phyloP scores from a whole-genome alignment of 176 grass and related monocot species.

The Tuctoria greenei region DNA sequence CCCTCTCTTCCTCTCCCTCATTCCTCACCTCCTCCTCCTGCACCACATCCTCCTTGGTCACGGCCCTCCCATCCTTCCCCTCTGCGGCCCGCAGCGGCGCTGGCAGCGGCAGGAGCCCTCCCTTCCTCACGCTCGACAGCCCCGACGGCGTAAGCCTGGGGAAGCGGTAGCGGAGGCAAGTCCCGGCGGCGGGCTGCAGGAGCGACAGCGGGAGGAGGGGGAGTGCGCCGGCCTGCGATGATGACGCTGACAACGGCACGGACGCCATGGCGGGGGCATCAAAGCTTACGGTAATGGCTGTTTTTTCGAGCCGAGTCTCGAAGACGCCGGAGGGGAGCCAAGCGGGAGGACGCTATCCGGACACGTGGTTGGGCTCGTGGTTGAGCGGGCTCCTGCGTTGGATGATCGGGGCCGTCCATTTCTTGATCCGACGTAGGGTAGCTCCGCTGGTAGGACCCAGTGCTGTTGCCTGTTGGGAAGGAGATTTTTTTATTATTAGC shows the following conservation, averaged over 20 bases:
- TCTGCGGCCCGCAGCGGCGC: slow-evolving; percentile 34
- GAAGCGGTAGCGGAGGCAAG: slow-evolving; percentile 37
- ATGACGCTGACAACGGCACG: slow-evolving; percentile 34
- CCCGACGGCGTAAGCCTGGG: slow-evolving; percentile 19
- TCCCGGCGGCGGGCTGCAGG: slow-evolving; percentile 13
- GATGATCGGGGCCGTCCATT: background rate
- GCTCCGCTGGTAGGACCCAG: slow-evolving; percentile 6
- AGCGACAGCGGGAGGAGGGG: slow-evolving; percentile 32
- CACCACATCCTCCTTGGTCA: slow-evolving; percentile 40
- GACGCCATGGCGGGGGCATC: slow-evolving; percentile 55
- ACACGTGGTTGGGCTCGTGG: slow-evolving; percentile 27
- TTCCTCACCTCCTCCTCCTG: slow-evolving; percentile 5
- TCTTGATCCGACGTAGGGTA: background rate
- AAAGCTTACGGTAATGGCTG: slow-evolving; percentile 20
- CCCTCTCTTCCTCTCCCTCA: slow-evolving; percentile 1
- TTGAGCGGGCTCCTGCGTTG: background rate
- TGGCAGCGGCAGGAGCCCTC: slow-evolving; percentile 19
- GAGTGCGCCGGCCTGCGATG: slow-evolving; percentile 30
- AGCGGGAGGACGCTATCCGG: slow-evolving; percentile 33
- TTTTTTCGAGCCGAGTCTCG: background rate
- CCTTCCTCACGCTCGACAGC: slow-evolving; percentile 22
- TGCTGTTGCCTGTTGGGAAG: too few relatives aligned
- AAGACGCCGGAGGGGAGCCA: slow-evolving; percentile 7
- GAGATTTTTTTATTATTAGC: too few relatives aligned
- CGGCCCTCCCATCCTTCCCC: slow-evolving; percentile 34